A percentile compares a stretch with the other conserved stretches of the same genome.
Conservation (phyloP, 495 filamentous ascomycete species). For the Letharia lupina region DNA sequence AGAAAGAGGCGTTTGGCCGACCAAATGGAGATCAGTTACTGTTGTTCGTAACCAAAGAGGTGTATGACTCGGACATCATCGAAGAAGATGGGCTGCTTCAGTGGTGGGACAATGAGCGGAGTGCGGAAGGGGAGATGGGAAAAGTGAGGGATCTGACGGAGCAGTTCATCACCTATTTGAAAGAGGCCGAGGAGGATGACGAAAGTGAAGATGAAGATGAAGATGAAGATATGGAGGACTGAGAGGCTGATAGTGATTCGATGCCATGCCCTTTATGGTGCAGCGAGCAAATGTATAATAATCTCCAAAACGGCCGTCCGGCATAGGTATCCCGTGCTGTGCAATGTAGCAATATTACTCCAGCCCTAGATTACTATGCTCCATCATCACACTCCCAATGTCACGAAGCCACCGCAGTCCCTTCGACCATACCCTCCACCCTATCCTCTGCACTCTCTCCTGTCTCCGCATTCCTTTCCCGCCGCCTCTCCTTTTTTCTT, state of each 20-base stretch:
- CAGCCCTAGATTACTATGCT: background rate
- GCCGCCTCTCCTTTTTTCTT: constrained; percentile 27
- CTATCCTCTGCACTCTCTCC: constrained; percentile 25
- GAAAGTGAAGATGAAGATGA: constrained; percentile 59
- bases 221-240: constrained; percentile 25
- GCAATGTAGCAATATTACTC: background rate
- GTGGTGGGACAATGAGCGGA: constrained; percentile 76
- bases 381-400: background rate
- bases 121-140: constrained; percentile 54
- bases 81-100: constrained; percentile 81
- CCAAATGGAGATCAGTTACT: constrained; percentile 58
- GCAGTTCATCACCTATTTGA: constrained; percentile 79
- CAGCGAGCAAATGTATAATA: constrained; percentile 3
- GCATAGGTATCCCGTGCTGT: background rate
- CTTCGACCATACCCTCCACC: constrained; percentile 13
- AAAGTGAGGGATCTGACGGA: constrained; percentile 62
- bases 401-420: constrained; percentile 10
- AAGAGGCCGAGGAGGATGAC: constrained; percentile 72
- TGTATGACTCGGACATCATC: constrained; percentile 76
- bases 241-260: background rate
- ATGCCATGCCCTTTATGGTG: background rate
- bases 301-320: background rate
- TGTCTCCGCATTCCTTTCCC: constrained; percentile 31
- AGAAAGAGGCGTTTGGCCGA: constrained; percentile 63
- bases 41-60: constrained; percentile 63